Conservation (phyloP, 192 early-diverging fungal species). For the Rhizophagus sp. region DNA sequence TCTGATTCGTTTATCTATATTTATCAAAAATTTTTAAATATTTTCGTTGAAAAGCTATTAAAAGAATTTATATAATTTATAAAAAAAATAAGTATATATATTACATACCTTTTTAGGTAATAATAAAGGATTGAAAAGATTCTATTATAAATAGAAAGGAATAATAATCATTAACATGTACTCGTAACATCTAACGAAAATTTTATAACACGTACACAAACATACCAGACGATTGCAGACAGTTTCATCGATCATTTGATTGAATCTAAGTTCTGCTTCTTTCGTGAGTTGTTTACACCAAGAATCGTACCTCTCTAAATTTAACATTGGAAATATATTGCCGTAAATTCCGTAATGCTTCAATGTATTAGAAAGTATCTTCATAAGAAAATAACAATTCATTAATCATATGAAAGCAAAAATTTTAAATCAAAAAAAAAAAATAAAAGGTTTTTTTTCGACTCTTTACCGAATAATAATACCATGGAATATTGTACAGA, state of each 20-base stretch:
- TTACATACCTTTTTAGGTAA: not conserved
- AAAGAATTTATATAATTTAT: not conserved
- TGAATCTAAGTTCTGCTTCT: not conserved
- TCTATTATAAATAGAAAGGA: not conserved
- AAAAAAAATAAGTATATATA: not conserved
- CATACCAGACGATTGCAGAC: not conserved
- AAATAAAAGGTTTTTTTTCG: not conserved
- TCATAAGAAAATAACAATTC: not conserved
- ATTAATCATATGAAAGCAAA: not conserved
- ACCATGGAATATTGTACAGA: constrained; percentile 9
- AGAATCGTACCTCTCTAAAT: not conserved
- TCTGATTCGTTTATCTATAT: not conserved
- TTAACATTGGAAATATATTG: not conserved
- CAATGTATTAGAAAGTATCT: not conserved
- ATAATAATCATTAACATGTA: not conserved
- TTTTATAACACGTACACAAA: not conserved
- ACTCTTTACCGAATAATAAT: constrained; percentile 5
- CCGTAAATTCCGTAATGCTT: not conserved
- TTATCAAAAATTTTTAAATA: not conserved
- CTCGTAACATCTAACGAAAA: not conserved
- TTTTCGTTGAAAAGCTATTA: not conserved
- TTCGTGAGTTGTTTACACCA: not conserved
- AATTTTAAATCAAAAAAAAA: not conserved
- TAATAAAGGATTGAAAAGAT: not conserved
- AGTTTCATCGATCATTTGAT: not conserved